phyloP scores from a whole-genome alignment of 192 early-diverging fungal species.

The Linnemannia zychae region DNA sequence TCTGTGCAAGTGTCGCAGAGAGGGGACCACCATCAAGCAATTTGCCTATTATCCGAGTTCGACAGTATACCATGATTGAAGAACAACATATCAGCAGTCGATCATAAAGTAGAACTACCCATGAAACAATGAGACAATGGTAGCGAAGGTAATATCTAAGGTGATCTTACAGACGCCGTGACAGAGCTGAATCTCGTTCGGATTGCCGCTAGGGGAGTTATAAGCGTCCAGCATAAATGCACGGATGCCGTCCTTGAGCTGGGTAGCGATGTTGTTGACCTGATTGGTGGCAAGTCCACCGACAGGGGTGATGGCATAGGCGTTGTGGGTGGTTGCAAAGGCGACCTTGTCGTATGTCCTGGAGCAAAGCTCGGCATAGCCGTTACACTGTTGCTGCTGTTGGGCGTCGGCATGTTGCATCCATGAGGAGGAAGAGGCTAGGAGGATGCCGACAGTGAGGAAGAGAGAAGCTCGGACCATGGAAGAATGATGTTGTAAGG shows the following conservation, averaged over 20 bases:
- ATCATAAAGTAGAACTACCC: not conserved
- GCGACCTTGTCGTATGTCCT: conserved; percentile 74
- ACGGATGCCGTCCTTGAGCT: conserved; percentile 81
- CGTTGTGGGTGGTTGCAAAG: conserved; percentile 81
- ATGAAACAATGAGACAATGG: not conserved
- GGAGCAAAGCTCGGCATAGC: conserved; percentile 75
- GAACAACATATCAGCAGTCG: not conserved
- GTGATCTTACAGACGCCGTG: conserved; percentile 73
- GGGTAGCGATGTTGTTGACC: conserved; percentile 67
- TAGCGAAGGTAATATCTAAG: not conserved
- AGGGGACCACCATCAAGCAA: conserved; percentile 38
- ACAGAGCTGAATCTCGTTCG: conserved; percentile 69
- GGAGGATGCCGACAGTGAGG: conserved; percentile 12
- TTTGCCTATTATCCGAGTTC: not conserved
- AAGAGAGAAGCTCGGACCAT: conserved; percentile 32
- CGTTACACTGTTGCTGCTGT: conserved; percentile 68
- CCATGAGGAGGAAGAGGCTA: conserved; percentile 6
- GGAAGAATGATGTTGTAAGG: not conserved
- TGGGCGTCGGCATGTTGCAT: conserved; percentile 21
- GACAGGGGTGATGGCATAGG: conserved; percentile 67
- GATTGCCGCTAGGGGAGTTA: conserved; percentile 28
- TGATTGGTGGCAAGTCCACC: conserved; percentile 78
- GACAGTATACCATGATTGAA: not conserved
- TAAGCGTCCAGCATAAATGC: conserved; percentile 78
- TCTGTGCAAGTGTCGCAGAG: conserved; percentile 24